Percentiles rank a stretch among this genome's conserved stretches.
Evolutionary conservation across 768 basidiomycete genomes (phyloP).

Genomic region (Rubroboletus satanas): DNA sequence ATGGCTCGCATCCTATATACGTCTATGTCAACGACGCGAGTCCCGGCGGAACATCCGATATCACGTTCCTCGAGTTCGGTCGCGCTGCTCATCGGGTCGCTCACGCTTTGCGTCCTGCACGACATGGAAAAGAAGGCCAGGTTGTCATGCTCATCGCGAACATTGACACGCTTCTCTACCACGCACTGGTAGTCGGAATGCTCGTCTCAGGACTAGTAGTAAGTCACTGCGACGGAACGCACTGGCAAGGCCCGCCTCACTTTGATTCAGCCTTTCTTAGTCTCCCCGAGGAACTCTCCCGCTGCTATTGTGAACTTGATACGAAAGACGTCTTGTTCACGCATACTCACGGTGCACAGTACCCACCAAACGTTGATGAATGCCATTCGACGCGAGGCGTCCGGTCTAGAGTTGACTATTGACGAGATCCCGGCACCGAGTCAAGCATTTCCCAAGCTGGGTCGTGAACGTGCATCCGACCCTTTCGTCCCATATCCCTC

Average conservation of each 20-base stretch:
- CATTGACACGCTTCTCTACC: conserved; percentile 28
- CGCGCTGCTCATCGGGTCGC: conserved; percentile 33
- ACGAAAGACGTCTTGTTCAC: conserved; percentile 15
- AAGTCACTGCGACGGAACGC: not conserved
- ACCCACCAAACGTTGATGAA: conserved; percentile 12
- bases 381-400: not conserved
- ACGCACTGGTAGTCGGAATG: conserved; percentile 27
- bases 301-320: conserved; percentile 22
- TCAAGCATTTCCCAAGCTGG: conserved; percentile 36
- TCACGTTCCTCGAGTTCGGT: conserved; percentile 25
- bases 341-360: conserved; percentile 11
- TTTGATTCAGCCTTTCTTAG: conserved; percentile 20
- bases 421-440: conserved; percentile 16
- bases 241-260: not conserved
- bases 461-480: conserved; percentile 1
- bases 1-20: conserved; percentile 10
- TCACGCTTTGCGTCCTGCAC: conserved; percentile 19
- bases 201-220: conserved; percentile 29
- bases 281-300: conserved; percentile 21
- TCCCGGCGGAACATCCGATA: conserved; percentile 10
- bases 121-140: conserved; percentile 19
- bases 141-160: conserved; percentile 34
- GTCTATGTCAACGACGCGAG: conserved; percentile 13
- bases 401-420: not conserved
- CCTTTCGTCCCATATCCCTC: conserved; percentile 11